A percentile compares a stretch with the other conserved stretches of the same genome.
phyloP scores from a whole-genome alignment of 208 protist species.

The Acanthamoeba lenticulata region DNA sequence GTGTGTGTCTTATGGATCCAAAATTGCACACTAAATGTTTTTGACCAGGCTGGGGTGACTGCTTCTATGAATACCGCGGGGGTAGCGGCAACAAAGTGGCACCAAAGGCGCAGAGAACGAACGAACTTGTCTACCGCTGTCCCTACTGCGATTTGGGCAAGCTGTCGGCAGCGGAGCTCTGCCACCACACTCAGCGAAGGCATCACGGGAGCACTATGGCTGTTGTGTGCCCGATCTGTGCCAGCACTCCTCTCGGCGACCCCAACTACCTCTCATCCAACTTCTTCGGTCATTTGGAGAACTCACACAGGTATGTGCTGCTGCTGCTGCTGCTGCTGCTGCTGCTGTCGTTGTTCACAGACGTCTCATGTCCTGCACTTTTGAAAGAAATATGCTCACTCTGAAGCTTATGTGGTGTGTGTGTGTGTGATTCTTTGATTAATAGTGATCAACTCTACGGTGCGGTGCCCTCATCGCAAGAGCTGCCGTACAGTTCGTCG shows the following conservation, averaged over 20 bases:
- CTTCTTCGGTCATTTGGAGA: slow-evolving; percentile 32
- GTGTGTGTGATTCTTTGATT: background rate
- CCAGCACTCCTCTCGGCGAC: slow-evolving; percentile 39
- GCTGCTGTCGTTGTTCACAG: background rate
- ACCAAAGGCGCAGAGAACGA: background rate
- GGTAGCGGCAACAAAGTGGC: slow-evolving; percentile 14
- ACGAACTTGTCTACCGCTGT: background rate
- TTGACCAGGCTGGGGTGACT: slow-evolving; percentile 22
- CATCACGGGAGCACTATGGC: slow-evolving; percentile 32
- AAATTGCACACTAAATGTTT: too few relatives aligned
- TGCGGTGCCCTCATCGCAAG: slow-evolving; percentile 5
- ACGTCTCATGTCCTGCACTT: background rate
- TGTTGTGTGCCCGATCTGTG: slow-evolving; percentile 41
- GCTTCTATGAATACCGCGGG: slow-evolving; percentile 41
- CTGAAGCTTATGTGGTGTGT: too few relatives aligned
- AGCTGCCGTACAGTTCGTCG: slow-evolving; percentile 29
- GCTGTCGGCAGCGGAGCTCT: slow-evolving; percentile 25
- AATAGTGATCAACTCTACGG: slow-evolving; percentile 42
- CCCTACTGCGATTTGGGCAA: slow-evolving; percentile 34
- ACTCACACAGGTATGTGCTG: background rate
- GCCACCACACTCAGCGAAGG: slow-evolving; percentile 16
- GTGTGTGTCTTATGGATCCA: background rate
- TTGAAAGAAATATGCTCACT: background rate
- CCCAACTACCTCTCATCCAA: slow-evolving; percentile 56
- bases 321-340: background rate